phyloP scores from a whole-genome alignment of 73 alveolate genomes.

The Tetrahymena elliotti region DNA sequence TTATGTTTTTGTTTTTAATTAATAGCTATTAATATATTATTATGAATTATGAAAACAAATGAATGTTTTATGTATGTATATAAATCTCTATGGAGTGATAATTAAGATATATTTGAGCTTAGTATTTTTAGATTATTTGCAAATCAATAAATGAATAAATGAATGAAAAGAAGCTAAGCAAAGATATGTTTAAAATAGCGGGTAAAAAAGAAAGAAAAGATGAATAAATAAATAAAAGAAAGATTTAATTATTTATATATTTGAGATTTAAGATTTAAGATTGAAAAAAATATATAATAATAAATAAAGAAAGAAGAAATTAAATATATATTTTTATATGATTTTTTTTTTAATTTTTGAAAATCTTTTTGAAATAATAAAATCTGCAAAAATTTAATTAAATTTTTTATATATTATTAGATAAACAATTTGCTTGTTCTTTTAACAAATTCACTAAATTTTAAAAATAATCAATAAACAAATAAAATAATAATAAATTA shows the following conservation, averaged over 20 bases:
- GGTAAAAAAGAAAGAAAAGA: not conserved
- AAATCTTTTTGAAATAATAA: not conserved
- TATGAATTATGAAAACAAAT: not conserved
- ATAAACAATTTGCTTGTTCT: not conserved
- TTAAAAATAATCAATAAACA: not conserved
- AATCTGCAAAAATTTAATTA: not conserved
- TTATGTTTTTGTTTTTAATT: not conserved
- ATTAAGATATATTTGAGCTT: not conserved
- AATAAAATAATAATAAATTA: not conserved
- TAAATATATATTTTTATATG: not conserved
- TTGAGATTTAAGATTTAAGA: too few species aligned
- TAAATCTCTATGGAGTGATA: not conserved
- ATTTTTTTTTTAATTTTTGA: not conserved
- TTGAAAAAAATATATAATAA: not conserved
- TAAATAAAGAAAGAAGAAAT: not conserved
- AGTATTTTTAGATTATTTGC: not conserved
- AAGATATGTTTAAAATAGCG: not conserved
- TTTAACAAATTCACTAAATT: not conserved
- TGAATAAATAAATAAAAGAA: not conserved
- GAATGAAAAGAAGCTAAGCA: not conserved
- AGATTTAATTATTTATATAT: not conserved
- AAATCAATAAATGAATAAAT: too few species aligned
- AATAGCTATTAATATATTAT: not conserved
- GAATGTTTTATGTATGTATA: not conserved
- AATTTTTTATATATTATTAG: not conserved